Evolutionary conservation across 805 yeast genomes (phyloP), one percentile per base, ranked within the genome.

Genomic region (Candida incommunis): DNA sequence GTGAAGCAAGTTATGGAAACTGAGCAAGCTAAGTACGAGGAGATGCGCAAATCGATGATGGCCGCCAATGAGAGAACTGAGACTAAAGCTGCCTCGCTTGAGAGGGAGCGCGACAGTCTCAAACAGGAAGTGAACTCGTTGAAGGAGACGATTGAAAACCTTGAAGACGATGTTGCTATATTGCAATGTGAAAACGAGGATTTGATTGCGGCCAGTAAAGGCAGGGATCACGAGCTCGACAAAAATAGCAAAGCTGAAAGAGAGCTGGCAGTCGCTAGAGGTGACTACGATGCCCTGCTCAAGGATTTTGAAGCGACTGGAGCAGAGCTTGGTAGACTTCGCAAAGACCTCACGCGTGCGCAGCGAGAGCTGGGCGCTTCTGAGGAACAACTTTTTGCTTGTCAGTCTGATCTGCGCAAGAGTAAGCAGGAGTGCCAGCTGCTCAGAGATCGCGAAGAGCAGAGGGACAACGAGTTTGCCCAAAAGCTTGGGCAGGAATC

Each of bases 21-120:
- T 25, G 67, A 63, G 43, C 55, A 53, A 22, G 59, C 60, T 24
- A 57, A 53, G 40, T 57, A 55, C 22, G 42, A 54, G 4, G 48
- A 58, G 21, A 53, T 53, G 41, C 48, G 53, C 18, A 63, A 62
- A 24, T 56, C 56, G 18, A 48, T 47, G 11, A 53, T 58, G 23
- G 48, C 61, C 24, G 67, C 65, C 25, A 42, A 50, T 13, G 58
- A 56, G 24, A 51, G 51, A 24, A 29, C 40, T 4, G 43, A 45
- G 31, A 53, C 53, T 20, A 53, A 52, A 18, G 48, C 60, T 27
- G 49, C 53, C 1, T 53, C 53, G 22, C 69, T 66, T 24, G 52
- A 64, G 29, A 49, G 20, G 7, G 37, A 31, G 37, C 20, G 37
- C n/a, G 5, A 7, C n/a, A 4, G 7, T n/a, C 18, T 13, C 18